These are phyloP conservation scores for Ophiosphaerella korrae DNA, from an alignment of 2,329 filamentous ascomycete genomes.

Conservation along the genomic window DNA sequence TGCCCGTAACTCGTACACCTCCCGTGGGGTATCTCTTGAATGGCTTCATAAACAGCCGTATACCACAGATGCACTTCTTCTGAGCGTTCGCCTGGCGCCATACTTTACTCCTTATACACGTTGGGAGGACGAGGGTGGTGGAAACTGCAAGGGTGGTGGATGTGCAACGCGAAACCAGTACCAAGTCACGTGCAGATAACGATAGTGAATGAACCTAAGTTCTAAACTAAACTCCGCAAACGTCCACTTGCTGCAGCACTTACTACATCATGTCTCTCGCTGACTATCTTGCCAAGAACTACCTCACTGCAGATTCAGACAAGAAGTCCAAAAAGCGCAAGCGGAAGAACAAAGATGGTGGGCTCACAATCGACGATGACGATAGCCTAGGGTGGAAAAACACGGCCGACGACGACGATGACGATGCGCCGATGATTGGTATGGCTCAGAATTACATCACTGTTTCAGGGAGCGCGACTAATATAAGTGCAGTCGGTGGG, in stretches of 20 bases:
- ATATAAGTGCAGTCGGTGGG: conserved; percentile 41
- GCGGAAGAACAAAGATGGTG: conserved; percentile 48
- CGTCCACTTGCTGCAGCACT: conserved; percentile 9
- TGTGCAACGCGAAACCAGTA: conserved; percentile 12
- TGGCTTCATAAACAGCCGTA: conserved; percentile 76
- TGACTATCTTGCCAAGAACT: conserved; percentile 88
- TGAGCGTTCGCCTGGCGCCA: conserved; percentile 63
- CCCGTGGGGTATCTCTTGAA: conserved; percentile 83
- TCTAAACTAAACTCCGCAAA: conserved; percentile 1
- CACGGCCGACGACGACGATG: conserved; percentile 59
- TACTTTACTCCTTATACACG: conserved; percentile 36
- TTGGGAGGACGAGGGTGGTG: background rate
- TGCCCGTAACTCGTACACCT: conserved; percentile 88
- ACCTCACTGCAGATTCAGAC: conserved; percentile 71
- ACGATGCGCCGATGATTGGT: conserved; percentile 57
- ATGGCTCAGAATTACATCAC: conserved; percentile 17
- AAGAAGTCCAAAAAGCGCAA: conserved; percentile 61
- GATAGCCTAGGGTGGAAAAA: conserved; percentile 59
- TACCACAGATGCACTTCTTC: conserved; percentile 79
- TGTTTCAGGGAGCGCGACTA: conserved; percentile 2
- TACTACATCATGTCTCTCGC: conserved; percentile 65
- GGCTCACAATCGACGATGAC: conserved; percentile 58
- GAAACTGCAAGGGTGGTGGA: conserved; percentile 4
- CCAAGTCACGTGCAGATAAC: conserved; percentile 32
- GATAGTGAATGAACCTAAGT: conserved; percentile 1